Base-by-base conservation (phyloP, 2,329 filamentous ascomycete species). In the Immersiporthe knoxdaviesiana region DNA sequence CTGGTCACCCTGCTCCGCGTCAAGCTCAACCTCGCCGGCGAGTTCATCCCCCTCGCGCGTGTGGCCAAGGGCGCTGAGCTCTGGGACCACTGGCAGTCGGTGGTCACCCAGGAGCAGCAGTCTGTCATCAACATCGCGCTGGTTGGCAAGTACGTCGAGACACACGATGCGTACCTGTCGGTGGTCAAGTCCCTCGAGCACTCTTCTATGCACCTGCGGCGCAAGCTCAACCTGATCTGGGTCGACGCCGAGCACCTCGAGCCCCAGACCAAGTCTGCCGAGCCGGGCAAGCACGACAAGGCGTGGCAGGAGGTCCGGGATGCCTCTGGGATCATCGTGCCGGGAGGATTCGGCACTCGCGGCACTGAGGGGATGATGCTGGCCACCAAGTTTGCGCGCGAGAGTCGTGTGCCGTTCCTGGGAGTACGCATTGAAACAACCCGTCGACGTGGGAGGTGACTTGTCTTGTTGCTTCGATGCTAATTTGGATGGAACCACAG, bases 331-430 rank as follows among this genome's bases (percentile, higher is more conserved):
- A 85, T 92, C 68, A 84, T 91, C 8, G 87, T 92, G 4, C 91
- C 91, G 1, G 94, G 85, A 35, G 94, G 93, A 0, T 97, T 97
- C 74, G 95, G 95, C 62, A 81, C 84, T 50, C 86, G 96, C 74
- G 95, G 93, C 69, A 93, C 89, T 0, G 91, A 95, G 77, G 96
- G 96, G 72, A 98, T 98, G 94, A 91, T 98, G 75, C 84, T 88
- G 67, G 92, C 91, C 3, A 91, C 92, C n/a, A 91, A 90, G 72
- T 97, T 92, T 90, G 94, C 95, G 1, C 90, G 96, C 68, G 91
- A 91, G 73, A 90, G 93, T 75, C 90, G 91, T 72, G 88, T 88
- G 3, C 94, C 94, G 1, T 97, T 91, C 81, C 85, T 98, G 0
- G 96, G 96, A 70, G 91, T 98, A 72, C 27, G 70, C 65, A 32